Conservation (phyloP, 306 rosid species). For the Vachellia collinsii region DNA sequence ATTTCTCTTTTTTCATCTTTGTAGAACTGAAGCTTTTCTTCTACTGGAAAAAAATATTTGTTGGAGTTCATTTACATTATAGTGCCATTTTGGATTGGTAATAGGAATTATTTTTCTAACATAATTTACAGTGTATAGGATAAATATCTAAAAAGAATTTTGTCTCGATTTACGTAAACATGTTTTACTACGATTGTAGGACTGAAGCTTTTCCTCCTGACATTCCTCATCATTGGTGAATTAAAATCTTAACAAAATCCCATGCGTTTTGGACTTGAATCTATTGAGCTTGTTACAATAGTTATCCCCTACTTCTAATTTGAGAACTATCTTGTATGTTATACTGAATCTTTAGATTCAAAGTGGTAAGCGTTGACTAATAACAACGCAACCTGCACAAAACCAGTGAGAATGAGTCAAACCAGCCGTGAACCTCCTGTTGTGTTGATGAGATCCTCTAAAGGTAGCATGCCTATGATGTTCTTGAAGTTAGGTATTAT, state of each 20-base stretch:
- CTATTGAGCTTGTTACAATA: too few species aligned
- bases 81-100: too few species aligned
- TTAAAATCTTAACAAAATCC: neutral
- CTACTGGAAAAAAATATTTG: too few species aligned
- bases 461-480: neutral
- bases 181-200: too few species aligned
- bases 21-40: slow-evolving; percentile 29
- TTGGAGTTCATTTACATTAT: too few species aligned
- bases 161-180: too few species aligned
- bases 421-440: neutral
- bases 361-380: neutral
- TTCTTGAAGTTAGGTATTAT: neutral
- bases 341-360: neutral
- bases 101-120: too few species aligned
- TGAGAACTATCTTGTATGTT: neutral
- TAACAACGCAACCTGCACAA: neutral
- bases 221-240: too few species aligned
- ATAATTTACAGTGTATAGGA: too few species aligned
- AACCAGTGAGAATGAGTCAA: neutral
- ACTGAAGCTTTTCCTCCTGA: too few species aligned
- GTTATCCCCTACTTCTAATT: neutral
- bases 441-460: neutral
- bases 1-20: slow-evolving; percentile 30
- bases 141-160: too few species aligned
- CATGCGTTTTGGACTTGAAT: neutral